These are phyloP conservation scores for Flaveria trinervia DNA, from an alignment of 129 eudicot genomes.

Conservation along the genomic window DNA sequence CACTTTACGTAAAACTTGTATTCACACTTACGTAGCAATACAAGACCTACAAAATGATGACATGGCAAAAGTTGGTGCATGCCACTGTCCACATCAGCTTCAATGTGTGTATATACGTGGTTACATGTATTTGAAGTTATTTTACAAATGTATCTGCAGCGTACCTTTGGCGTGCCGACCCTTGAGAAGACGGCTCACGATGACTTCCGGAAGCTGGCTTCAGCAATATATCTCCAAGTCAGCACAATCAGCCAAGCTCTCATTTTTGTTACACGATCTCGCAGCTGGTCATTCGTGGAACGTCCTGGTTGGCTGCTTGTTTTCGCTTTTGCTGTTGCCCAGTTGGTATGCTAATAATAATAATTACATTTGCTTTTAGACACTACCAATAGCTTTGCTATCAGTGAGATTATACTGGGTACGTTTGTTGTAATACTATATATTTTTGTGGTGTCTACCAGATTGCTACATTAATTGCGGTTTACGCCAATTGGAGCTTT, in stretches of 20 bases:
- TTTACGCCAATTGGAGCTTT: constrained; percentile 91
- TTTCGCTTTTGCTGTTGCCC: constrained; percentile 79
- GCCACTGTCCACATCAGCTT: background rate
- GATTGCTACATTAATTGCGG: constrained; percentile 96
- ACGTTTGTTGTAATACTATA: background rate
- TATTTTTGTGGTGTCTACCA: constrained; percentile 24
- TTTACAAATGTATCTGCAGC: constrained; percentile 38
- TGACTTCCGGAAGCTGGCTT: constrained; percentile 85
- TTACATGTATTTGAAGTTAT: background rate
- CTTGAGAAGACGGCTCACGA: constrained; percentile 80
- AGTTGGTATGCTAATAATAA: constrained; percentile 54
- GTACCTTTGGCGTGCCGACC: constrained; percentile 77
- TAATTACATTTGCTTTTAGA: too few relatives aligned
- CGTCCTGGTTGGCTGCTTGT: constrained; percentile 92
- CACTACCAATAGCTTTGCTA: too few relatives aligned
- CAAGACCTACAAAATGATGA: background rate
- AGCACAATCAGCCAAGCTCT: constrained; percentile 98
- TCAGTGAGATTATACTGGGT: too few relatives aligned
- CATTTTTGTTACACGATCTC: constrained; percentile 90
- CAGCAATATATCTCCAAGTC: constrained; percentile 98
- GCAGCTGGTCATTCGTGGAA: constrained; percentile 94
- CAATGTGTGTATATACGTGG: background rate
- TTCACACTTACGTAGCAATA: background rate
- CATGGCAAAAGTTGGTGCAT: background rate
- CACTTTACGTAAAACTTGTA: background rate